Evolutionary conservation across 2,329 filamentous ascomycete genomes (phyloP), one percentile per base, ranked within the genome.

Genomic region (Cladosporium sphaerospermum): DNA sequence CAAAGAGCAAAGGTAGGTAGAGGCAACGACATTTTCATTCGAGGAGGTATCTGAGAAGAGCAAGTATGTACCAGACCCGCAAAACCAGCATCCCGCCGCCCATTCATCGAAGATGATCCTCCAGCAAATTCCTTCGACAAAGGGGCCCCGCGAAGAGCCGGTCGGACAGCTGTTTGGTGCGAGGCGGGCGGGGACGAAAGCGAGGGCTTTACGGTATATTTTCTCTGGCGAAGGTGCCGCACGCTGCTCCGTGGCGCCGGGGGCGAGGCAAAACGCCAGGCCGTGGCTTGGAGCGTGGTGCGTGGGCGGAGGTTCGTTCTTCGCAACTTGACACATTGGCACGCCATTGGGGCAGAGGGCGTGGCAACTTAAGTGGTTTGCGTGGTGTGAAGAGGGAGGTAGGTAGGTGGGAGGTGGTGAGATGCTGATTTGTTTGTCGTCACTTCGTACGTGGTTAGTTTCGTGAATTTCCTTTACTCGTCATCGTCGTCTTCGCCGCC

Each of bases 331-430:
- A 96, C 90, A 93, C 84, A 91, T 93, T 84, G 86, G 84, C 88
- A 90, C 82, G 82, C 83, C 84, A 92, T 81, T 81, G 86, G 79
- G 64, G 28, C 50, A 55, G 75, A 81, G 78, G 77, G 77, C 83
- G 81, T 90, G 89, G 81, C 88, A 95, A 93, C 90, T 96, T 87
- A 96, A 95, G 86, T 87, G 88, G 86, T 51, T 87, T 92, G 89
- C 89, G 87, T 28, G 40, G 45, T 39, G 18, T 45, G 11, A 31
- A 13, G 16, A 45, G 34, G 14, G 16, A 45, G 45, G 13, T 34
- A 23, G 37, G 19, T 33, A 28, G 16, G 7, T 2, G 11, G 33
- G 14, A 11, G 16, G 45, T 42, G 43, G 48, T 9, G 36, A 3
- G 9, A 14, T 31, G 40, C 16, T 42, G 47, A 37, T 31, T 11